Base-by-base conservation (phyloP, 495 filamentous ascomycete species). In the Penicillium waksmanii region DNA sequence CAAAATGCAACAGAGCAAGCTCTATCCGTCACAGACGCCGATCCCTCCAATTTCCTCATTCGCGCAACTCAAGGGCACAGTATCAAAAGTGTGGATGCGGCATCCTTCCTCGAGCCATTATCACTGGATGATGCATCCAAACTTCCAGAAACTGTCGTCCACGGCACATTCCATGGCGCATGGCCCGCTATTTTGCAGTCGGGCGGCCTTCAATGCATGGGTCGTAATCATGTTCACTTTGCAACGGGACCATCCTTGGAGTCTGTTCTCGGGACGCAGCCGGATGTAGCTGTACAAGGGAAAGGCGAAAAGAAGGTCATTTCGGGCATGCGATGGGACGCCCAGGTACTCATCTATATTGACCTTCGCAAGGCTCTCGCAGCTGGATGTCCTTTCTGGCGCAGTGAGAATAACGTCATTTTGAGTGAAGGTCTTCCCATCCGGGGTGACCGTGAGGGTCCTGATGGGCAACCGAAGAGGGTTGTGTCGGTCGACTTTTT, bases 51-150 rank as follows among this genome's bases (percentile, higher is more conserved):
- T 69, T 98, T 85, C 79, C 78, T 96, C 13, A 96, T 98, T 78
- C 93, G 95, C 67, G 95, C 95, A 1, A 95, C 91, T 61, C 95
- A 98, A 77, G 95, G 95, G 50, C 95, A 97, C 77, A 81, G 76
- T 49, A 77, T 83, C 44, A 71, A 79, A 70, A 80, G 78, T 49
- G 74, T 98, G 44, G 86, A 88, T 21, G 83, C 84, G 27, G 85
- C 87, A 23, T 80, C 81, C 0, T 81, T 96, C 15, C 85, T 95
- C 13, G 83, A 79, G 17, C 86, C 87, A 12, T 72, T 97, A 10
- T 70, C 71, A 0, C 62, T 87, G 75, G 19, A 71, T 73, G 62
- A 76, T 18, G 62, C 69, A 21, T 60, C 21, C 3, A 80, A 85
- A 54, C 61, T 92, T 7, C 91, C 92, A 0, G 73, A 73, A 0